Evolutionary conservation across 805 yeast genomes (phyloP), one percentile per base, ranked within the genome.

Genomic region (Candida palmyrensis): DNA sequence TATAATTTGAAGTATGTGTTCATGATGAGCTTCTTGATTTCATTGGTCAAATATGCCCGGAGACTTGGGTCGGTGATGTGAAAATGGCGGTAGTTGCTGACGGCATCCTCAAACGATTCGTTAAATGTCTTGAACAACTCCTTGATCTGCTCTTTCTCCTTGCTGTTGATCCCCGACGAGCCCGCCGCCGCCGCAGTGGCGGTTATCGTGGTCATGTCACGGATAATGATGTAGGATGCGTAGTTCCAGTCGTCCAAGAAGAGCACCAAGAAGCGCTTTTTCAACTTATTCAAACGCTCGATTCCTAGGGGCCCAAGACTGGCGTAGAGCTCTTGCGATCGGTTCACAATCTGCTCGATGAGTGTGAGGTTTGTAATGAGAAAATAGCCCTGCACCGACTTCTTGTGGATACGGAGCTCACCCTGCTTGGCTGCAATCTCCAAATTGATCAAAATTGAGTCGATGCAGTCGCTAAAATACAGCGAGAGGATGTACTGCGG

Each of bases 1-100:
- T 85, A 81, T 52, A 90, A 82, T 48, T 92, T 77, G 49, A 81
- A 79, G 59, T 90, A 90, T 35, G 90, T 74, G 10, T 96, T 96
- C 38, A 78, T 69, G 32, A 92, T 79, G 44, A 87, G 76, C 42
- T 64, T 66, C 22, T 79, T 79, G 48, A 82, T 81, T 47, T 90
- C 97, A 35, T 75, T 74, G 11, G 76, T 69, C 44, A 92, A 60
- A 35, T 70, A 73, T 37, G 72, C 68, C 40, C 78, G 77, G 54
- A 90, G 66, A 25, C 70, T 71, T 4, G 75, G 68, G 50, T 87
- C 94, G 6, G 79, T 73, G 29, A 87, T 69, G 37, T 73, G 74
- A 52, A 77, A 81, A 30, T 69, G 68, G 46, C 77, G 79, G 50
- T 83, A 84, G 36, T 72, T 77, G 19, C 69, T 70, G 16, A 82